Percentiles rank a stretch among this genome's conserved stretches.
These are phyloP conservation scores for Colletotrichum caudatum DNA, from an alignment of 2,329 filamentous ascomycete species.

Conservation along the genomic window DNA sequence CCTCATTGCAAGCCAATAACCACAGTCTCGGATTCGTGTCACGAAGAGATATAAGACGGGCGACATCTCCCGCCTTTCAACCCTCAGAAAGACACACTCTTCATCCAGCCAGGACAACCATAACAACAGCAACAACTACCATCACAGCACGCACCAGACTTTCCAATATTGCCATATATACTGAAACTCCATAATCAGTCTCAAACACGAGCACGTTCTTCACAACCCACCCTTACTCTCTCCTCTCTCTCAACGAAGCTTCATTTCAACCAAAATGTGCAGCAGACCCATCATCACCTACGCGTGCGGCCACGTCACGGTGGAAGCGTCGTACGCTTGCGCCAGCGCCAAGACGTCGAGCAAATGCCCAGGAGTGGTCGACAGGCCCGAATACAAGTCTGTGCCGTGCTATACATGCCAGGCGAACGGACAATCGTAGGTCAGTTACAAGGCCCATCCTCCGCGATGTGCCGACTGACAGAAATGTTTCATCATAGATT, in stretches of 20 bases:
- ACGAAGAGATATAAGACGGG: conserved; percentile 42
- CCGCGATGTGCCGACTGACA: conserved; percentile 2
- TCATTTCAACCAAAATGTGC: conserved; percentile 19
- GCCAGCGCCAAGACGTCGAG: conserved; percentile 16
- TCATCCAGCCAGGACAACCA: conserved; percentile 24
- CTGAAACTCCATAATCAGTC: background rate
- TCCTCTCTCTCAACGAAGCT: background rate
- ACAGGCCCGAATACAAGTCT: conserved; percentile 14
- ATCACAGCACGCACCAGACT: conserved; percentile 1
- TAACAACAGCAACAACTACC: background rate
- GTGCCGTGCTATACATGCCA: conserved; percentile 31
- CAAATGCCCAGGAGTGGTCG: conserved; percentile 8
- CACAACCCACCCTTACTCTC: background rate
- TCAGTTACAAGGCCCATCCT: conserved; percentile 29
- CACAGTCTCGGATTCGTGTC: conserved; percentile 37
- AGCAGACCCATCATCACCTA: conserved; percentile 27
- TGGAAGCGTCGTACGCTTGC: background rate
- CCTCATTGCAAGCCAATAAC: conserved; percentile 41
- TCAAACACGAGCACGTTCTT: background rate
- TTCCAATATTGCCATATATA: background rate
- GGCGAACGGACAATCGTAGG: conserved; percentile 37
- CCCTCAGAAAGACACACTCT: conserved; percentile 13
- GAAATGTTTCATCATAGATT: background rate
- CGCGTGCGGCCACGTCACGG: conserved; percentile 1
- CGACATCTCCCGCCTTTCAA: conserved; percentile 22